A percentile compares a stretch with the other conserved stretches of the same genome.
Conservation (phyloP, 2,329 filamentous ascomycete species). For the Teratosphaeria zuluensis region DNA sequence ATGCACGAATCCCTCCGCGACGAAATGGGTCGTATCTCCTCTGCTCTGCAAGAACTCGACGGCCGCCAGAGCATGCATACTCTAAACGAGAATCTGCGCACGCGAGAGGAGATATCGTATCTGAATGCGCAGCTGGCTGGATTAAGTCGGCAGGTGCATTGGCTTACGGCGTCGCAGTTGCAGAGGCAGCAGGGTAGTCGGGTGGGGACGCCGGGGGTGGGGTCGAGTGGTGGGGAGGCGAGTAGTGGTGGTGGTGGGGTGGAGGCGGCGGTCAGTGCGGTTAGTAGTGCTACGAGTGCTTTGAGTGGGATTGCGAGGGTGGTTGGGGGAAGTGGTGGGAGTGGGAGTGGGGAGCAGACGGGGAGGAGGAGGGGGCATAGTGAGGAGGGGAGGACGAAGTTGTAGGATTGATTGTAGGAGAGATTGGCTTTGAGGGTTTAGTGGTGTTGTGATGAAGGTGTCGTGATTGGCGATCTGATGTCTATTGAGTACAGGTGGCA, state of each 20-base stretch:
- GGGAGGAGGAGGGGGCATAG: slow-evolving; percentile 20
- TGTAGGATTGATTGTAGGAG: slow-evolving; percentile 11
- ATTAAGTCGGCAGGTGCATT: slow-evolving; percentile 52
- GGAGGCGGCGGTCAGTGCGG: slow-evolving; percentile 18
- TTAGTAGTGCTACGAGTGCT: slow-evolving; percentile 13
- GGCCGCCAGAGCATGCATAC: slow-evolving; percentile 52
- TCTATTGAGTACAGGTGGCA: too few relatives aligned
- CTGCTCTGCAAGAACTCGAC: slow-evolving; percentile 49
- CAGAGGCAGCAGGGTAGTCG: slow-evolving; percentile 27
- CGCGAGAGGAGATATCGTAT: slow-evolving; percentile 53
- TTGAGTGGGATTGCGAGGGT: slow-evolving; percentile 20
- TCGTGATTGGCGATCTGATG: too few relatives aligned
- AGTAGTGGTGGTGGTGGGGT: slow-evolving; percentile 11
- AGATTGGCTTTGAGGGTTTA: not conserved
- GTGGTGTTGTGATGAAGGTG: too few relatives aligned
- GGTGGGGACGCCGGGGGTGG: slow-evolving; percentile 6
- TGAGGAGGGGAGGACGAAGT: slow-evolving; percentile 29
- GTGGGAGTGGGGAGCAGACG: slow-evolving; percentile 5
- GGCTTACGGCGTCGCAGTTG: slow-evolving; percentile 50
- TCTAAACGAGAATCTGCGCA: slow-evolving; percentile 52
- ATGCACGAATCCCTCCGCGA: slow-evolving; percentile 53
- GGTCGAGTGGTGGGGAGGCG: not conserved
- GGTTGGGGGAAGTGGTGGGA: too few relatives aligned
- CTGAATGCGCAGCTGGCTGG: slow-evolving; percentile 50
- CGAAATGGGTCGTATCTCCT: slow-evolving; percentile 46